A percentile compares a stretch with the other conserved stretches of the same genome.
phyloP scores from a whole-genome alignment of 2,329 filamentous ascomycete species.

The Aspergillus nomiae region DNA sequence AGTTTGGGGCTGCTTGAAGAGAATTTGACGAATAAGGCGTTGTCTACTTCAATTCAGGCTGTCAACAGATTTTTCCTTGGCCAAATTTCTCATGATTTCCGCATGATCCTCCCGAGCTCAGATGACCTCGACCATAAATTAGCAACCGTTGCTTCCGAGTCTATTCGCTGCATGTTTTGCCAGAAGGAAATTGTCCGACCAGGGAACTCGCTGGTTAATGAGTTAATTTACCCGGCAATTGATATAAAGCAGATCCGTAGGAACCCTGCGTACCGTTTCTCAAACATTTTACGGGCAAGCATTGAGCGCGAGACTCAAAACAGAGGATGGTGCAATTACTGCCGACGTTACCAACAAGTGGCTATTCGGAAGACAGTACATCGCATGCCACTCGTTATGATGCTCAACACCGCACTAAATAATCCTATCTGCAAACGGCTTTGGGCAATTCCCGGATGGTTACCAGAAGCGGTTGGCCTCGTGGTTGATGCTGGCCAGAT shows the following conservation, averaged over 20 bases:
- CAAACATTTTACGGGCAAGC: conserved; percentile 86
- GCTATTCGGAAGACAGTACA: conserved; percentile 82
- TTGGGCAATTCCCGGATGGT: conserved; percentile 87
- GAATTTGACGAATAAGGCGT: conserved; percentile 69
- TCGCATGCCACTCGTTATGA: conserved; percentile 78
- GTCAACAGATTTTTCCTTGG: conserved; percentile 84
- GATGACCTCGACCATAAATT: conserved; percentile 70
- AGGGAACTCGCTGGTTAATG: conserved; percentile 78
- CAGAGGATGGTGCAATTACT: conserved; percentile 90
- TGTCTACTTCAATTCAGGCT: conserved; percentile 81
- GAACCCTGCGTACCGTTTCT: conserved; percentile 65
- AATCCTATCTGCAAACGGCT: conserved; percentile 68
- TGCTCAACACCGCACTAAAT: conserved; percentile 79
- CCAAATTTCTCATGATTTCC: conserved; percentile 75
- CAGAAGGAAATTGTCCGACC: conserved; percentile 80
- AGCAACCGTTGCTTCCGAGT: conserved; percentile 46
- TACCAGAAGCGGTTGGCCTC: conserved; percentile 91
- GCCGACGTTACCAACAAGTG: conserved; percentile 86
- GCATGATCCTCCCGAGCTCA: conserved; percentile 64
- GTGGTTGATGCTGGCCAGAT: conserved; percentile 90
- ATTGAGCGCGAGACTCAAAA: conserved; percentile 87
- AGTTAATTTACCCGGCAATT: conserved; percentile 73
- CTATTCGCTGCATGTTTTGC: conserved; percentile 83
- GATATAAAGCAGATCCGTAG: conserved; percentile 55
- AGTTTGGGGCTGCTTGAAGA: conserved; percentile 84